phyloP scores from a whole-genome alignment of 2,329 filamentous ascomycete genomes.

The Talaromyces sp. region DNA sequence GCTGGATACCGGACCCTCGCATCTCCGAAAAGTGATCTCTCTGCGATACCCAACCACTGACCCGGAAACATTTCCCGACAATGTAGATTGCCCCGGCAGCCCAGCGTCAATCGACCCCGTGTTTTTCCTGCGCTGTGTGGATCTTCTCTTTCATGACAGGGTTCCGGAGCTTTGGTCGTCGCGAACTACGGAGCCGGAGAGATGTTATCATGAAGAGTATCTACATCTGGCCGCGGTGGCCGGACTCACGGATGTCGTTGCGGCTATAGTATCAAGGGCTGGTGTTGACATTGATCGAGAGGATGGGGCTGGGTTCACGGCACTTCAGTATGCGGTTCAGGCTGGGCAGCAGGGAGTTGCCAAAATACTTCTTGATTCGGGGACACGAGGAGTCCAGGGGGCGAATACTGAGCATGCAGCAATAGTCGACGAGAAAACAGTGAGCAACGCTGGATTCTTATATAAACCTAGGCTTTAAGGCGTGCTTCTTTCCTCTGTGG shows the following conservation, averaged over 20 bases:
- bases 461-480: too few species aligned
- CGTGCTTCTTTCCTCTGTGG: too few species aligned
- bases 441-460: too few species aligned
- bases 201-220: neutral
- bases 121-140: conserved; percentile 7
- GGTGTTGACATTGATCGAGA: conserved; percentile 3
- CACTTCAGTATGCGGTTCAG: neutral
- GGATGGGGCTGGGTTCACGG: neutral
- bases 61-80: neutral
- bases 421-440: too few species aligned
- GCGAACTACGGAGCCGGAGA: neutral
- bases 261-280: neutral
- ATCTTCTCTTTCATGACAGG: neutral
- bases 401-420: too few species aligned
- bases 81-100: neutral
- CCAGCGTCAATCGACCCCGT: conserved; percentile 4
- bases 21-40: conserved; percentile 1
- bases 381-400: too few species aligned
- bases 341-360: too few species aligned
- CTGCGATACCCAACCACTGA: neutral
- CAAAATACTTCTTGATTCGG: too few species aligned
- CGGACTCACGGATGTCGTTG: conserved; percentile 3
- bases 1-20: neutral
- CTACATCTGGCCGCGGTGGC: neutral
- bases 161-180: neutral